Base-by-base conservation (phyloP, 495 filamentous ascomycete species). In the Barbatosphaeria neglecta region DNA sequence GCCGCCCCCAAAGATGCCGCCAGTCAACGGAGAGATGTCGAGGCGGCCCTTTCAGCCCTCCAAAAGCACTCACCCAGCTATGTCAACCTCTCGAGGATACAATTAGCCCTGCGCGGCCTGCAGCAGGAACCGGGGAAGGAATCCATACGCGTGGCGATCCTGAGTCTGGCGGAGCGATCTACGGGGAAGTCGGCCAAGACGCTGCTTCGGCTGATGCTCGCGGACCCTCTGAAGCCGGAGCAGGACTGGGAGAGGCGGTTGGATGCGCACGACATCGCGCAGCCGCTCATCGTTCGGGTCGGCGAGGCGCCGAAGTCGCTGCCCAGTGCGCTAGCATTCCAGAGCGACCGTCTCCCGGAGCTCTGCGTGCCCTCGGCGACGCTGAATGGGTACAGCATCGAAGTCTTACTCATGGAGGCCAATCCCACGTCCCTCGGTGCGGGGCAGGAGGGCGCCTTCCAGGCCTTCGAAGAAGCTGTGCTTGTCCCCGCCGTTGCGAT, bases 101-200 rank as follows among this genome's bases (percentile, higher is more conserved):
- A 87, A 55, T 73, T 97, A 52, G 90, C 88, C 16, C 61, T 88
- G 57, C 74, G 82, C 42, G 87, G 87, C 6, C 67, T 95, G 50
- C 78, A 84, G 53, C 77, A 84, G 50, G 67, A 75, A 15, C 56
- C 71, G 1, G 75, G 75, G 5, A 42, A 69, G 42, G 75, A 78
- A 55, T 74, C 84, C n/a, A 76, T 87, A 52, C 69, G 90, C 28
- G 71, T 97, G 58, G 89, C 73, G 1, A 54, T 78, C 19, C 51
- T 80, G n/a, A 65, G 58, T n/a, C 50, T 71, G 6, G 55, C 58
- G 15, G 57, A 62, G 50, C 63, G 58, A 22, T 51, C 62, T 7
- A 46, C 66, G 0, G 53, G 62, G 8, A 46, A 53, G 20, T 70
- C 57, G 11, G 72, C 72, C 2, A 69, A 69, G 45, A 76, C 76